phyloP scores from a whole-genome alignment of 441 rosid species.

The Euphorbia schlechtendalii region DNA sequence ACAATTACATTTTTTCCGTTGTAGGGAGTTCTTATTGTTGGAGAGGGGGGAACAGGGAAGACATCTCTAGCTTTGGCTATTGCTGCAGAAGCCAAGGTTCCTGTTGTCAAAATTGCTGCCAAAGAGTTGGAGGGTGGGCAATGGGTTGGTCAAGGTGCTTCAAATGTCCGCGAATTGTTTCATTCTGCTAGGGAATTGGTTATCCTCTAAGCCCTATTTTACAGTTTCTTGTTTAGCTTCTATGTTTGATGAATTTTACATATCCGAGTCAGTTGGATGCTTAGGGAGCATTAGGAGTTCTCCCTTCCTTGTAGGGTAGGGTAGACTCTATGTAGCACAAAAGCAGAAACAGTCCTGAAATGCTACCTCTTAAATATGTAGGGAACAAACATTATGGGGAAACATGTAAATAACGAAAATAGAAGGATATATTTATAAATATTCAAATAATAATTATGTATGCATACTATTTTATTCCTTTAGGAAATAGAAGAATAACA shows the following conservation, averaged over 20 bases:
- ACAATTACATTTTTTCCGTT: conserved; percentile 18
- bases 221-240: conserved; percentile 9
- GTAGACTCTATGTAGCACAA: not conserved
- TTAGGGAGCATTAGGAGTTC: not conserved
- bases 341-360: no score
- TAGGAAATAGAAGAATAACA: no score
- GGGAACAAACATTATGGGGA: no score
- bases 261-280: not conserved
- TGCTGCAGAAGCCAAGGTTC: conserved; percentile 97
- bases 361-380: no score
- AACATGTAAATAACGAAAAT: no score
- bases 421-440: no score
- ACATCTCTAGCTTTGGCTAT: conserved; percentile 91
- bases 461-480: no score
- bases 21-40: conserved; percentile 98
- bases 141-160: conserved; percentile 99
- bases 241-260: not conserved
- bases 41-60: conserved; percentile 97
- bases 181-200: conserved; percentile 98
- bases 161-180: conserved; percentile 95
- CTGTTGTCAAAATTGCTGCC: conserved; percentile 83
- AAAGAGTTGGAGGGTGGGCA: conserved; percentile 96
- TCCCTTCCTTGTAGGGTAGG: not conserved
- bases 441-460: no score
- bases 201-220: conserved; percentile 23